Evolutionary conservation across 768 basidiomycete genomes (phyloP).

Genomic region (Tulasnella sp.): DNA sequence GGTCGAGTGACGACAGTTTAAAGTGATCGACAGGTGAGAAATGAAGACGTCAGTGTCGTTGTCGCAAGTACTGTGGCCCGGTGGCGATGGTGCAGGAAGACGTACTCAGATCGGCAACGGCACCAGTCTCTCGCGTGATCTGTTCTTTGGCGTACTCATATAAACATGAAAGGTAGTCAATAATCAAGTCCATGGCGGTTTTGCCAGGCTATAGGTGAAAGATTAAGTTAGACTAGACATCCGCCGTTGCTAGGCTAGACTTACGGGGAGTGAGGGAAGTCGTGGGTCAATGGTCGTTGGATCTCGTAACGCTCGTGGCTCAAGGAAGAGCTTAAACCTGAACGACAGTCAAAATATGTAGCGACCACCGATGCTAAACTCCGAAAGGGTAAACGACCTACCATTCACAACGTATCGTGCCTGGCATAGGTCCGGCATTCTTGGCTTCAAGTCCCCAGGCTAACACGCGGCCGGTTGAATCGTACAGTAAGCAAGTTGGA

Average conservation of each 20-base stretch:
- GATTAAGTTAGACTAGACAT: neutral
- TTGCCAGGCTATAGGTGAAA: conserved; percentile 9
- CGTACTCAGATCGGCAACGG: conserved; percentile 78
- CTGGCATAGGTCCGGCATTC: conserved; percentile 64
- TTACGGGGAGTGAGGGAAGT: conserved; percentile 70
- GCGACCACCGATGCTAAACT: neutral
- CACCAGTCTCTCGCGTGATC: conserved; percentile 82
- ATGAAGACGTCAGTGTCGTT: neutral
- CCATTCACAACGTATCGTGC: conserved; percentile 59
- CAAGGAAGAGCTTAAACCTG: conserved; percentile 83
- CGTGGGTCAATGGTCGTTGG: conserved; percentile 67
- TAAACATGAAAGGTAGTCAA: conserved; percentile 75
- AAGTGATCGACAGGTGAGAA: neutral
- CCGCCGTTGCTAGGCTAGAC: conserved; percentile 33
- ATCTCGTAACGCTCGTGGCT: conserved; percentile 74
- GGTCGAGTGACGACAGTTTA: neutral
- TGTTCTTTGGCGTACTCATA: conserved; percentile 86
- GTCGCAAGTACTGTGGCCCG: neutral
- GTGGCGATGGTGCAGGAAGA: conserved; percentile 11
- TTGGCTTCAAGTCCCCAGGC: conserved; percentile 89
- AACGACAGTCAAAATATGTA: neutral
- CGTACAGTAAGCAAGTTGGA: conserved; percentile 80
- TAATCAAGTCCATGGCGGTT: conserved; percentile 58
- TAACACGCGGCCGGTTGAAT: conserved; percentile 64
- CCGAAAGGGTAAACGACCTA: conserved; percentile 30